Percentiles rank a stretch among this genome's conserved stretches.
Evolutionary conservation across 805 yeast genomes (phyloP).

Genomic region (Kluyveromyces siamensis): DNA sequence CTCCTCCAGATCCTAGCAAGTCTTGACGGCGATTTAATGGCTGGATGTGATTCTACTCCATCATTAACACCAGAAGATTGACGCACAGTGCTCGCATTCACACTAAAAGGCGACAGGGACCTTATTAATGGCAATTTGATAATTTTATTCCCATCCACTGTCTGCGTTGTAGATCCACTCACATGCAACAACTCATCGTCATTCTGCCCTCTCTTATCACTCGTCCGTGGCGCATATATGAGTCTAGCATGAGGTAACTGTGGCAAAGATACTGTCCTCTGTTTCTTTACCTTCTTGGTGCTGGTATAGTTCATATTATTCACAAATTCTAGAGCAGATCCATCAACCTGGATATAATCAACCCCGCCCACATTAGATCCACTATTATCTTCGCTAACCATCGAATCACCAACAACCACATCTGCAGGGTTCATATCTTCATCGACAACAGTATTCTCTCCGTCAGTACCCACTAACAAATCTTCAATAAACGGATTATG

Average conservation of each 20-base stretch:
- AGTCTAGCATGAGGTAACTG: constrained; percentile 43
- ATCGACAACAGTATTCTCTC: background rate
- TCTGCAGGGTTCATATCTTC: constrained; percentile 3
- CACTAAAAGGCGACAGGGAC: constrained; percentile 12
- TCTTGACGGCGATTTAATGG: background rate
- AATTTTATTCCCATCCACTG: constrained; percentile 24
- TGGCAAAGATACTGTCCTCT: constrained; percentile 45
- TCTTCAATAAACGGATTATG: constrained; percentile 1
- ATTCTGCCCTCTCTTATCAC: constrained; percentile 17
- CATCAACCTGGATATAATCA: constrained; percentile 7
- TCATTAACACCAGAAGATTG: background rate
- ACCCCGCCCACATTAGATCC: constrained; percentile 7
- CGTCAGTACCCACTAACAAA: background rate
- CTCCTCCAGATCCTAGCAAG: background rate
- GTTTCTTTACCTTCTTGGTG: constrained; percentile 30
- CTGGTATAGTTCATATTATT: constrained; percentile 12
- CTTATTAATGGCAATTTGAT: constrained; percentile 16
- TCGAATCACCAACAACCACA: constrained; percentile 22
- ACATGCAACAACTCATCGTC: constrained; percentile 25
- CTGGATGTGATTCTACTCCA: background rate
- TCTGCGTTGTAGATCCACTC: constrained; percentile 25
- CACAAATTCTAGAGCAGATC: constrained; percentile 4
- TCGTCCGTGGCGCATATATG: constrained; percentile 24
- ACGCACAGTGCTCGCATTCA: background rate
- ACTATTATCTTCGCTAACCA: constrained; percentile 21